Conservation (phyloP, 164 flowering plant genomes). For the Cinnamomum micranthum region DNA sequence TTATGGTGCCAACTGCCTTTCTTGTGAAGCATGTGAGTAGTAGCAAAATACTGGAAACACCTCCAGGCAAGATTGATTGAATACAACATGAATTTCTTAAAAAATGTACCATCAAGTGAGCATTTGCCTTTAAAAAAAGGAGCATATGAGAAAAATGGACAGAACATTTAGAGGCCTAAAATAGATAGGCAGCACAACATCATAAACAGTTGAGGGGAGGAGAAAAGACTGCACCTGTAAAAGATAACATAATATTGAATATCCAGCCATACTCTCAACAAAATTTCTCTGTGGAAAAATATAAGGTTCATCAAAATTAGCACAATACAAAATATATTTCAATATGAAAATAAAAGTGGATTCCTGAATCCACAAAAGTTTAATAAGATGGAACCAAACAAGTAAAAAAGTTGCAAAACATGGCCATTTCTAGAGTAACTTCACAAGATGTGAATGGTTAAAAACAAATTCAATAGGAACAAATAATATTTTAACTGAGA, state of each 20-base stretch:
- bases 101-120: no score
- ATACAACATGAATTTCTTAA: no score
- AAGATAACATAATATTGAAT: conserved; percentile 93
- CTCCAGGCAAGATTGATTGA: no score
- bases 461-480: background rate
- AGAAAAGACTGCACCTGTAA: conserved; percentile 54
- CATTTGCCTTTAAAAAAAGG: no score
- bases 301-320: conserved; percentile 2
- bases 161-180: background rate
- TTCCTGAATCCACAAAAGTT: background rate
- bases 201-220: background rate
- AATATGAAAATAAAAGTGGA: background rate
- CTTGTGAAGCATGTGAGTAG: no score
- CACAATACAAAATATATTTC: background rate
- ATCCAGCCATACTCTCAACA: conserved; percentile 99
- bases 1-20: no score
- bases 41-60: no score
- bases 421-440: background rate
- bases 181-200: background rate
- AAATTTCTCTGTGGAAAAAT: conserved; percentile 77
- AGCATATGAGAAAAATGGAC: background rate
- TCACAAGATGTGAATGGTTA: background rate
- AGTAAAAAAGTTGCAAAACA: background rate
- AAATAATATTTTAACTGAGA: no score
- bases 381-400: background rate